Base-by-base conservation (phyloP, 768 basidiomycete genomes). In the Podaxis rugospora region DNA sequence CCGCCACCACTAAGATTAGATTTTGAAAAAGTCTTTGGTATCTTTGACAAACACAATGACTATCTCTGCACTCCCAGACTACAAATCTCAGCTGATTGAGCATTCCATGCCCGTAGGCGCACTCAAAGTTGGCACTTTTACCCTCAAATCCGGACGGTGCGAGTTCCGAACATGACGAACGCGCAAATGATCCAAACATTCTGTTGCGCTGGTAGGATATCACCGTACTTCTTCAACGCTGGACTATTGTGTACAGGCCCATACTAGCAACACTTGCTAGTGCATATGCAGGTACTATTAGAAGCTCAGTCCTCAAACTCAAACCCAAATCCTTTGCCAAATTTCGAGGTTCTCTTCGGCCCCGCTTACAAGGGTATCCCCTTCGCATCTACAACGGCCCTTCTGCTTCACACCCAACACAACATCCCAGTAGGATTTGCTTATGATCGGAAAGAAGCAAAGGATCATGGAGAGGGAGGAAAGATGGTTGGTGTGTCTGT, bases 311-410 rank as follows among this genome's bases (percentile, higher is more conserved):
- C 70, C 11, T 64, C 72, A 1, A 36, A 66, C 10, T 61, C 64
- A 21, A 64, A 52, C 10, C 16, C 44, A 7, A 52, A 39, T 25
- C 44, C 59, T 25, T 10, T 81, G 4, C 81, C 80, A 10, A 57
- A 70, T 28, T 83, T 95, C 66, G 92, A 96, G 66, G 83, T 98
- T 49, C 81, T 98, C 36, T 97, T 98, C 66, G 96, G 96, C 0
- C 96, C 96, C 0, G 95, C 96, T 2, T 98, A 98, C 78, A 98
- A 98, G 76, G 96, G 94, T 25, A 98, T 98, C 69, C 83, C 95
- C 0, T 86, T 99, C 54, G 95, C 95, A 0, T 90, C 95, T 0
- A 83, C 89, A 36, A 92, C 95, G 2, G 80, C 90, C 2, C 80
- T 95, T 18, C 80, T 88, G 21, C 80, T 99, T 37, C 81, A 87